A percentile compares a stretch with the other conserved stretches of the same genome.
Conservation (phyloP, 2,329 filamentous ascomycete genomes). For the Lachnellula willkommii region DNA sequence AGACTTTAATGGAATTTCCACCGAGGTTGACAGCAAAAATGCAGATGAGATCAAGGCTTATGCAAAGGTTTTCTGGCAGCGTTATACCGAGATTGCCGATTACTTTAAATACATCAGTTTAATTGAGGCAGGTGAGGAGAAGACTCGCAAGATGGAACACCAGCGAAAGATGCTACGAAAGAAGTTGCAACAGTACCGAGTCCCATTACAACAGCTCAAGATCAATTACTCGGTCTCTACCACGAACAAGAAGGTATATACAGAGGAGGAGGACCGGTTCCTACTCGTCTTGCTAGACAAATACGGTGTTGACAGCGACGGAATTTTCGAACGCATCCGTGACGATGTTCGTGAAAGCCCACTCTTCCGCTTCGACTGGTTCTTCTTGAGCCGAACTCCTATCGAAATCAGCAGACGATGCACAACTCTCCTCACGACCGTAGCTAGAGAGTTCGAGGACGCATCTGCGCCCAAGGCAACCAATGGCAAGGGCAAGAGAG, state of each 20-base stretch:
- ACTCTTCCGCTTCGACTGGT: constrained; percentile 98
- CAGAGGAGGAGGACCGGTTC: constrained; percentile 95
- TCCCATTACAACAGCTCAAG: constrained; percentile 94
- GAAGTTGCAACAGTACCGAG: constrained; percentile 96
- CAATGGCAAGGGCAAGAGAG: constrained; percentile 69
- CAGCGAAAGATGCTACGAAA: constrained; percentile 89
- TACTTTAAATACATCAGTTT: constrained; percentile 83
- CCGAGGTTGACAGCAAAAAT: constrained; percentile 87
- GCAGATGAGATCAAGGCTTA: constrained; percentile 82
- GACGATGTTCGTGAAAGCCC: constrained; percentile 94
- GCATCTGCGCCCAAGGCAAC: constrained; percentile 41
- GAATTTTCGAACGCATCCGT: constrained; percentile 88
- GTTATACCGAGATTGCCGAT: constrained; percentile 84
- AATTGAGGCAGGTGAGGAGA: constrained; percentile 90
- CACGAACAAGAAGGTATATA: constrained; percentile 99
- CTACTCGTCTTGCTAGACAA: constrained; percentile 88
- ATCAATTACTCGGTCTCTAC: constrained; percentile 99
- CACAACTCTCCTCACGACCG: constrained; percentile 88
- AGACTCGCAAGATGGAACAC: constrained; percentile 80
- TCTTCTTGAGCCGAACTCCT: constrained; percentile 91
- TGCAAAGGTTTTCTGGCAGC: constrained; percentile 93
- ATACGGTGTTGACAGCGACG: constrained; percentile 85
- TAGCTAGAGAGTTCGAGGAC: constrained; percentile 90
- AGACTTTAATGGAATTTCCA: constrained; percentile 78
- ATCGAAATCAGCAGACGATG: constrained; percentile 89